A percentile compares a stretch with the other conserved stretches of the same genome.
phyloP scores from a whole-genome alignment of 2,329 filamentous ascomycete species.

The Fusarium torulosum region DNA sequence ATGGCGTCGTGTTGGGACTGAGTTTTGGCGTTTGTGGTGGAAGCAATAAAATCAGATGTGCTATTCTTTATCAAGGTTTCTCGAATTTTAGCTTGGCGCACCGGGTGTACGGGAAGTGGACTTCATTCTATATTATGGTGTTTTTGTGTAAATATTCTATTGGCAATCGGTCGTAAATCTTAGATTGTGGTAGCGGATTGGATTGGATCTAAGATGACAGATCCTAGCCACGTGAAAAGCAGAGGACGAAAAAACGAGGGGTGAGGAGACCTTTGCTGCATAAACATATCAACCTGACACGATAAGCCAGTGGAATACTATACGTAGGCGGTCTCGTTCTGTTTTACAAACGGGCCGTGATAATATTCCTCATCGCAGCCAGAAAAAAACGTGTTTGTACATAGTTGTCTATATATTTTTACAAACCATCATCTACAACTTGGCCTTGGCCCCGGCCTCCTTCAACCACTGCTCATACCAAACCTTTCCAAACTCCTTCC shows the following conservation, averaged over 20 bases:
- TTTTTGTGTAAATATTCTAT: neutral
- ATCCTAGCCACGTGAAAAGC: neutral
- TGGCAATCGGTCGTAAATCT: neutral
- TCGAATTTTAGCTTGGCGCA: slow-evolving; percentile 29
- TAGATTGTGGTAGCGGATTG: neutral
- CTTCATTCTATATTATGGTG: slow-evolving; percentile 12
- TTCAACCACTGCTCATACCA: slow-evolving; percentile 64
- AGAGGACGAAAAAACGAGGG: neutral
- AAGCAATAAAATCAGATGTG: slow-evolving; percentile 25
- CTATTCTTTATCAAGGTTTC: slow-evolving; percentile 26
- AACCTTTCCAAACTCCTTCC: slow-evolving; percentile 58
- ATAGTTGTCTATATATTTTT: slow-evolving; percentile 1
- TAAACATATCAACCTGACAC: neutral
- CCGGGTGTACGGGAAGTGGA: slow-evolving; percentile 5
- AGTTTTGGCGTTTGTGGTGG: slow-evolving; percentile 29
- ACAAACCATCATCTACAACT: slow-evolving; percentile 48
- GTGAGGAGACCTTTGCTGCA: neutral
- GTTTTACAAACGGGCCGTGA: neutral
- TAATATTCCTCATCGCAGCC: neutral
- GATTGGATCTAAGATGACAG: neutral
- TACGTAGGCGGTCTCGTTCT: neutral
- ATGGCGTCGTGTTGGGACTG: slow-evolving; percentile 18
- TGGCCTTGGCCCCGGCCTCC: slow-evolving; percentile 54
- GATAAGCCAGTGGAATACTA: neutral
- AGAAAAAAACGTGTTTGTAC: neutral